A percentile compares a stretch with the other conserved stretches of the same genome.
Conservation (phyloP, 75 land plant genomes). For the Ceratopteris richardii region DNA sequence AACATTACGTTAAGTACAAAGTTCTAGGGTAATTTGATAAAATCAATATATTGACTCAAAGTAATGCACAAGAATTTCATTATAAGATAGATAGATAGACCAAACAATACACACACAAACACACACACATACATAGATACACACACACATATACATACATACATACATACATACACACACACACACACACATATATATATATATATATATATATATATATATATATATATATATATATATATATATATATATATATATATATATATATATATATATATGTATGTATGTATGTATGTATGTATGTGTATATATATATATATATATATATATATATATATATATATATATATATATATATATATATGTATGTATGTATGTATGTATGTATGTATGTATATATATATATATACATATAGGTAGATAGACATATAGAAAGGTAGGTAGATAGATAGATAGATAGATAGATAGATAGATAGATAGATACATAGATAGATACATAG, state of each 20-base stretch:
- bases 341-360: neutral
- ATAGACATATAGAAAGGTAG: too few species aligned
- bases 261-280: neutral
- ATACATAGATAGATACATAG: too few species aligned
- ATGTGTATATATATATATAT: neutral
- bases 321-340: neutral
- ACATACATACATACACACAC: slow-evolving; percentile 4
- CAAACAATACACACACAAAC: slow-evolving; percentile 6
- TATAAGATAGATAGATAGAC: too few species aligned
- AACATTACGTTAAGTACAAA: too few species aligned
- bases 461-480: too few species aligned
- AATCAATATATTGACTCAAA: too few species aligned
- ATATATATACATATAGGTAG: too few species aligned
- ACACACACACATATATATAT: neutral
- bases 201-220: neutral
- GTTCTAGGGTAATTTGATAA: too few species aligned
- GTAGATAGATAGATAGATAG: too few species aligned
- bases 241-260: neutral
- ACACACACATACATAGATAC: slow-evolving; percentile 1
- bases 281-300: neutral
- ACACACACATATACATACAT: slow-evolving; percentile 4
- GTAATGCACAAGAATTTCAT: too few species aligned
- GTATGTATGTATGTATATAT: too few species aligned
- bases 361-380: neutral
- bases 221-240: neutral